Evolutionary conservation across 371 early-diverging fungal genomes (phyloP).

Genomic region (Mucor mucedo): DNA sequence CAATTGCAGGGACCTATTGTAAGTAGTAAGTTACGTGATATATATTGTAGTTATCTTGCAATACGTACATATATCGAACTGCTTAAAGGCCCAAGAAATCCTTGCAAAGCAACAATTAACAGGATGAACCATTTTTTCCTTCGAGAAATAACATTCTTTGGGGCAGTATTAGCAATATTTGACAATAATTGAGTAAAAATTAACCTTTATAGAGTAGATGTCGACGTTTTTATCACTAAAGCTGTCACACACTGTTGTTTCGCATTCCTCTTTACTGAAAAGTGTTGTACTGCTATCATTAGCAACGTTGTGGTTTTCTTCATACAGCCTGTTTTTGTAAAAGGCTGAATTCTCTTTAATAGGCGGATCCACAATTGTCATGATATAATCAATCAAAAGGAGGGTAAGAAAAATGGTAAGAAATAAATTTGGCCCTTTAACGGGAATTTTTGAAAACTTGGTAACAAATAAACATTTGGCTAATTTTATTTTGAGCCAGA

Average conservation of each 20-base stretch:
- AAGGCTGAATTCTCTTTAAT: conserved; percentile 4
- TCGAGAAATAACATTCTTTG: conserved; percentile 15
- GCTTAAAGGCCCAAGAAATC: conserved; percentile 54
- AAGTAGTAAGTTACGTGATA: background rate
- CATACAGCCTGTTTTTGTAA: background rate
- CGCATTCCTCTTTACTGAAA: background rate
- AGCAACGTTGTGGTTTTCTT: background rate
- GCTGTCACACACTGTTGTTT: background rate
- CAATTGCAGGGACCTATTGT: conserved; percentile 49
- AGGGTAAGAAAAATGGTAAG: background rate
- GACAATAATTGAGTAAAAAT: background rate
- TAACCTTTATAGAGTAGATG: conserved; percentile 16
- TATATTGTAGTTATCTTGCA: background rate
- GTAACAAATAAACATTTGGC: background rate
- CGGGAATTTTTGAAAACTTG: background rate
- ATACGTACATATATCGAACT: conserved; percentile 53
- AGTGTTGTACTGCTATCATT: conserved; percentile 1
- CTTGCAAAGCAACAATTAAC: conserved; percentile 49
- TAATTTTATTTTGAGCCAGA: background rate
- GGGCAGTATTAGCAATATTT: background rate
- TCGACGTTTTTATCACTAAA: background rate
- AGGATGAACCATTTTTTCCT: conserved; percentile 45
- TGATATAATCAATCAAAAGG: background rate
- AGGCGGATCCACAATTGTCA: conserved; percentile 18
- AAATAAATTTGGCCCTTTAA: background rate